Base-by-base conservation (phyloP, 768 basidiomycete species). In the Lactifluus volemus region DNA sequence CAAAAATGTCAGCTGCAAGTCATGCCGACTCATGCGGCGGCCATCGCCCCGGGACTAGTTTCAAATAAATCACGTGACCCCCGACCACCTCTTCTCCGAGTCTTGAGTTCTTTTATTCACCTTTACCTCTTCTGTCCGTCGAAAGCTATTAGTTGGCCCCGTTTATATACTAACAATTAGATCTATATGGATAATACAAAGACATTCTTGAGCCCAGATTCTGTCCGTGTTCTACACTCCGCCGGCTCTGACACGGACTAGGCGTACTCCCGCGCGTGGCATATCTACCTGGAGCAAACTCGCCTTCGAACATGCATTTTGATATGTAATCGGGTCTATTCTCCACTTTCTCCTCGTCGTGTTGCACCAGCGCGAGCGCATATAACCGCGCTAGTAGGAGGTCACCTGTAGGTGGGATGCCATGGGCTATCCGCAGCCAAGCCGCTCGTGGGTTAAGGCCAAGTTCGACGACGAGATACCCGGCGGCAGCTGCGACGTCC, bases 341-440 rank as follows among this genome's bases (percentile, higher is more conserved):
- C 50, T 58, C 41, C 25, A 25, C 25, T 32, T 38, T 42, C 2
- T 19, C 47, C 41, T 49, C 49, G 39, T 44, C 51, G 1, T 15
- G 7, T 14, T 44, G 52, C 9, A 14, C n/a, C 21, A 47, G 12
- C n/a, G 38, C 39, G 9, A 63, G 52, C 12, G 32, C 49, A 25
- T 34, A 49, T 30, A 63, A 39, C 4, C 57, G 49, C 11, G 61
- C 38, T 19, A 63, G 42, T 19, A 54, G 41, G 39, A 32, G 21
- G 25, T 63, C 57, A 1, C 61, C 61, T 2, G 8, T 32, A 4
- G 61, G 61, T 8, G 61, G 61, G 19, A 62, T 3, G 36, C 55
- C 61, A 15, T 48, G 57, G 2, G 57, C 61, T 8, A 63, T 49
- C 30, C 61, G 56, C 45, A 63, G 7, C 61, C 61, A 63, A n/a